Evolutionary conservation across 495 filamentous ascomycete species (phyloP).

Genomic region (Aspergillus biplanus): DNA sequence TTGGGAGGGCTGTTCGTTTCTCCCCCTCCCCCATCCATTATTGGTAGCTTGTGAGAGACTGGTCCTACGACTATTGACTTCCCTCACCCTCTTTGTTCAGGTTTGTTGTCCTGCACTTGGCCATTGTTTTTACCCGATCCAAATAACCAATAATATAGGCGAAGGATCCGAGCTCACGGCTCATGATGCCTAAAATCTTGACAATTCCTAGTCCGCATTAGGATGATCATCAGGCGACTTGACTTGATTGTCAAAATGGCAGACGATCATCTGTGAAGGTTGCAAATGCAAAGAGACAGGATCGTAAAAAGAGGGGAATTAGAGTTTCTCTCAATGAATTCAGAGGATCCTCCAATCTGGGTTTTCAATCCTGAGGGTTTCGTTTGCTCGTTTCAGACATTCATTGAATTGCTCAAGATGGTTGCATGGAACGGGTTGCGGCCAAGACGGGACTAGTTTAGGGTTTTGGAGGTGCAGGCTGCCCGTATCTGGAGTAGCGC

Average conservation of each 20-base stretch:
- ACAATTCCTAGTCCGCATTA: not conserved
- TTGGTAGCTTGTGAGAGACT: not conserved
- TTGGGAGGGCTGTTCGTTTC: too few relatives aligned
- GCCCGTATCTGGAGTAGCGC: too few relatives aligned
- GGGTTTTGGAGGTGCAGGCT: too few relatives aligned
- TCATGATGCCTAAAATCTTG: not conserved
- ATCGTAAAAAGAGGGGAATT: constrained; percentile 10
- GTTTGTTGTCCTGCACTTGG: too few relatives aligned
- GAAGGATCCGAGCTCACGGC: constrained; percentile 1
- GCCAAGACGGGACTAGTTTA: too few relatives aligned
- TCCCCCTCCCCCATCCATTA: not conserved
- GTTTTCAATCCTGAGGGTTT: constrained; percentile 3
- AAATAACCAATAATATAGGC: not conserved
- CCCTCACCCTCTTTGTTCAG: too few relatives aligned
- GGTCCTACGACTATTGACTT: too few relatives aligned
- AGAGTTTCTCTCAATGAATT: constrained; percentile 6
- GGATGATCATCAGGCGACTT: constrained; percentile 2
- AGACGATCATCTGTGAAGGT: constrained; percentile 5
- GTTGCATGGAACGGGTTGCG: too few relatives aligned
- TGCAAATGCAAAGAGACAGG: not conserved
- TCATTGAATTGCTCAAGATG: too few relatives aligned
- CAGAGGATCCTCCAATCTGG: not conserved
- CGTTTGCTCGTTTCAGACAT: not conserved
- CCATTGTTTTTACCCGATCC: too few relatives aligned
- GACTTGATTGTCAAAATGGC: not conserved